Base-by-base conservation (phyloP, 495 filamentous ascomycete species). In the Evernia prunastri region DNA sequence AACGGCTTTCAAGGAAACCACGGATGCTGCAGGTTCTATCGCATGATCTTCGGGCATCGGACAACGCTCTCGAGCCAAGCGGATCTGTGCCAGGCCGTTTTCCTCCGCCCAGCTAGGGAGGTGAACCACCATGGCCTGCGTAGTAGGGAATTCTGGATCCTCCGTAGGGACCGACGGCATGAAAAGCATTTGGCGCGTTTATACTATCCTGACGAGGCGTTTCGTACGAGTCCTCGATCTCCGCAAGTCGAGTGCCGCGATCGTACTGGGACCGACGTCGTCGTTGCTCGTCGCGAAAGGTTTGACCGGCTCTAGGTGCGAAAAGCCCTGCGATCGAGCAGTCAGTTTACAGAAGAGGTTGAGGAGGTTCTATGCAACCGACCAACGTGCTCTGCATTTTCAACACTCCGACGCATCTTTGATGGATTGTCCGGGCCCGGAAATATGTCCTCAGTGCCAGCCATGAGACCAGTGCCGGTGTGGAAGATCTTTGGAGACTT, bases 331-430 rank as follows among this genome's bases (percentile, higher is more conserved):
- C 29, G 62, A 60, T 42, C 33, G 23, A 60, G 59, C 8, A 65
- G 42, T 56, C 31, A 31, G 31, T 35, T 59, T 37, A 58, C 66
- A 54, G 51, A 20, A 29, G 58, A 47, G 27, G 54, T 20, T 49
- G 27, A 17, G 31, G 1, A 25, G 29, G 51, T 36, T 53, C 33
- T 29, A 20, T 56, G 36, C 29, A 54, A 83, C 87, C 71, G 72
- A 88, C 90, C 90, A 66, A 93, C 86, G 70, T 92, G 87, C 73
- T 91, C 87, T 18, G 90, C 90, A 70, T 93, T 93, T 66, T 92
- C 88, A 57, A 89, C 86, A 74, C 87, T 90, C 54, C 90, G 83
- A 70, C 88, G 87, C 81, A 92, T 88, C 78, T 93, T 93, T 15
- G 88, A 89, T 53, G 85, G 82, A 72, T 95, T 95, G 75, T 95